These are phyloP conservation scores for Helotiales sp. DNA, from an alignment of 2,329 filamentous ascomycete species.

Conservation along the genomic window DNA sequence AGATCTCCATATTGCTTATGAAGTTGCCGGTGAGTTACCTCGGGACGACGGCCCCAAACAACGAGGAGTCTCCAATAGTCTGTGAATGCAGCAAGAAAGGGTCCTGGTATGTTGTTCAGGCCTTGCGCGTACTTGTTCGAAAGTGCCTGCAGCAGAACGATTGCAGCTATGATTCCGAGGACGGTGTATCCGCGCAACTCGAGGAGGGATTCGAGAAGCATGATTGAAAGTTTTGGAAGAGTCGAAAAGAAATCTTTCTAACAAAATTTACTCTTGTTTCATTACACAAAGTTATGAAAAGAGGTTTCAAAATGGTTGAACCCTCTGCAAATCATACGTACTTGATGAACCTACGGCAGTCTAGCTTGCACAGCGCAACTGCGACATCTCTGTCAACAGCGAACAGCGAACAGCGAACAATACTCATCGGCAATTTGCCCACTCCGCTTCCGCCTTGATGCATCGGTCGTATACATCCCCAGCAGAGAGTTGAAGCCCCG, in stretches of 20 bases:
- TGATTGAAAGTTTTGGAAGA: background rate
- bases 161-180: background rate
- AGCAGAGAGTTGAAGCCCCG: background rate
- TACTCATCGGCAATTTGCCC: too few relatives aligned
- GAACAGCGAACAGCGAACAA: too few relatives aligned
- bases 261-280: too few relatives aligned
- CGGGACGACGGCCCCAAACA: slow-evolving; percentile 4
- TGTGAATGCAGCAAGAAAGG: slow-evolving; percentile 5
- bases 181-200: background rate
- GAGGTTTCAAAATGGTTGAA: too few relatives aligned
- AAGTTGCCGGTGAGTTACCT: background rate
- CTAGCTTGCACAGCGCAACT: too few relatives aligned
- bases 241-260: too few relatives aligned
- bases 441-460: too few relatives aligned
- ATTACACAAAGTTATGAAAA: too few relatives aligned
- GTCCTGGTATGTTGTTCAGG: slow-evolving; percentile 4
- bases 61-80: slow-evolving; percentile 2
- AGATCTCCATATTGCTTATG: slow-evolving; percentile 9
- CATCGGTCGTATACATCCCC: too few relatives aligned
- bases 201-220: background rate
- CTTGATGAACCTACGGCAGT: too few relatives aligned
- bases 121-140: background rate
- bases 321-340: too few relatives aligned
- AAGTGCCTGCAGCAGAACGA: background rate
- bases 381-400: too few relatives aligned